These are phyloP conservation scores for Trichoderma citrinoviride DNA, from an alignment of 2,329 filamentous ascomycete genomes.

Conservation along the genomic window DNA sequence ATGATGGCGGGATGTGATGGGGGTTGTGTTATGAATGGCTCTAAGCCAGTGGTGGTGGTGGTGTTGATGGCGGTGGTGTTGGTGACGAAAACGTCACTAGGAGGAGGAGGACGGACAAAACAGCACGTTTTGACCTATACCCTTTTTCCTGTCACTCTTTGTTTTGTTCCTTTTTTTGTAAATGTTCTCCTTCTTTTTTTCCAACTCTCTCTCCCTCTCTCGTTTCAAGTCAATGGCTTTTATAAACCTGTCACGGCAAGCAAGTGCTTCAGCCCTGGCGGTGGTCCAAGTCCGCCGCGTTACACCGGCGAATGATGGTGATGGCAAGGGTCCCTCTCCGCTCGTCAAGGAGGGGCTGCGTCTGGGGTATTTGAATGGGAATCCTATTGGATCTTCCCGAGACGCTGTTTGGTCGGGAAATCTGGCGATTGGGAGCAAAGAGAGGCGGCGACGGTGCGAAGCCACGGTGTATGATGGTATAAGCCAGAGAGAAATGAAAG, in stretches of 20 bases:
- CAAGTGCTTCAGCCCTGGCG: background rate
- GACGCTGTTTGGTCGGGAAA: background rate
- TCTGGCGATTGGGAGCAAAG: slow-evolving; percentile 11
- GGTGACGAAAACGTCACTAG: slow-evolving; percentile 6
- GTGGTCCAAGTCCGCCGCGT: background rate
- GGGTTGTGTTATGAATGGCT: background rate
- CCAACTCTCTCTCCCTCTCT: background rate
- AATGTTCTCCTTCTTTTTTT: background rate
- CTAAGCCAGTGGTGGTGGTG: background rate
- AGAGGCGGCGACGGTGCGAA: slow-evolving; percentile 1
- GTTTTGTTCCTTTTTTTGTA: background rate
- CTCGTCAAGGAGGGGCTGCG: slow-evolving; percentile 9
- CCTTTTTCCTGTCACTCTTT: background rate
- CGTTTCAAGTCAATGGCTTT: background rate
- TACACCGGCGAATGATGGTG: background rate
- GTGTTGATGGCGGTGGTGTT: slow-evolving; percentile 5
- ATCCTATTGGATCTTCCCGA: no score
- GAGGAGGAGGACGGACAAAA: background rate
- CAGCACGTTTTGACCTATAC: background rate
- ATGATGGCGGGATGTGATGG: slow-evolving; percentile 37
- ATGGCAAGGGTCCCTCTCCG: background rate
- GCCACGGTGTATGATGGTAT: no score
- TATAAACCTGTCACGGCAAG: background rate
- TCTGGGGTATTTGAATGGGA: background rate
- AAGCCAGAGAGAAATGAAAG: no score